Evolutionary conservation across 345 rosid genomes (phyloP), one percentile per base, ranked within the genome.

Genomic region (Lepidium africanum): DNA sequence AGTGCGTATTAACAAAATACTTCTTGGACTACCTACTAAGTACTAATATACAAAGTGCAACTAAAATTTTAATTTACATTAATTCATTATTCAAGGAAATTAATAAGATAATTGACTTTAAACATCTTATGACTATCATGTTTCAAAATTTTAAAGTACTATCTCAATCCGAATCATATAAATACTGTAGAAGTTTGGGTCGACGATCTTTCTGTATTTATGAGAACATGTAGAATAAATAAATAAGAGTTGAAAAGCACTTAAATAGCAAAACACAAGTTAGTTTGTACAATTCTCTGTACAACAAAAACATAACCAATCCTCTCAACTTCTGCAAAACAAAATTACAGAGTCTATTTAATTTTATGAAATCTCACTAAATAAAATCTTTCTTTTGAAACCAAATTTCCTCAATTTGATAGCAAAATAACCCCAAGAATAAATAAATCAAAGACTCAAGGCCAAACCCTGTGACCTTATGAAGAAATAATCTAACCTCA

Each of bases 361-460:
- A 39, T 60, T 23, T 45, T 5, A 35, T 52, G 72, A 59, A 53
- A n/a, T n/a, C 52, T 5, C 58, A 43, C 45, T 37, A 52, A 53
- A 53, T 12, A 50, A 61, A 30, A 38, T 23, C n/a, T 60, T 40
- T 3, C 6, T 37, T 61, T 47, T 69, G 70, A 45, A 40, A 75
- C n/a, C 70, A 75, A 51, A 67, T 75, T 69, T 40, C 56, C 70
- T 21, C 54, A 75, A 54, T 69, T 63, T 69, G 75, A 56, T 56
- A 35, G 47, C 75, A 63, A 72, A 75, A 40, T 11, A 33, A 57
- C 68, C 77, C 67, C 69, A 74, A 67, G 69, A 74, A 74, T 67
- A 74, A 74, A 74, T 67, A 75, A 75, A 69, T 62, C 74, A 68
- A 75, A 56, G 70, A 75, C 78, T 75, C 61, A 55, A 68, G 65